Percentiles rank a stretch among this genome's conserved stretches.
Conservation (phyloP, 2,329 filamentous ascomycete species). For the Immersiporthe knoxdaviesiana region DNA sequence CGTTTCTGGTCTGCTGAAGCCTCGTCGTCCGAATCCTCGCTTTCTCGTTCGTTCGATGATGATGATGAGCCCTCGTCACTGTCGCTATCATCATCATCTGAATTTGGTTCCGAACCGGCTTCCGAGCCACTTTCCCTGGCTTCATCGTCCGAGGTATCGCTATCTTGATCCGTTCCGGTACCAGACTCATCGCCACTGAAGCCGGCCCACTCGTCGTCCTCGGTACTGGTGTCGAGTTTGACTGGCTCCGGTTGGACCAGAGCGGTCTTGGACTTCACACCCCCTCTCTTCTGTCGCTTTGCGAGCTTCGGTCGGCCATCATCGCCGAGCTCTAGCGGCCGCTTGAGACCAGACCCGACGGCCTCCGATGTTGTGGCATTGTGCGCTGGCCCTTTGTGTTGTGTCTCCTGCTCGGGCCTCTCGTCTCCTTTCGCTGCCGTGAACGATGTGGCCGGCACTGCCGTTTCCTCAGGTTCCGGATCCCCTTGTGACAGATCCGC, state of each 20-base stretch:
- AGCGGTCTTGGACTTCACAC: conserved; percentile 59
- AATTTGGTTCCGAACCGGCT: conserved; percentile 33
- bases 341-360: conserved; percentile 80
- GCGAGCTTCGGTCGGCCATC: conserved; percentile 80
- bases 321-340: conserved; percentile 79
- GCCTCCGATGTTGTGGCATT: conserved; percentile 17
- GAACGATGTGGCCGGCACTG: background rate
- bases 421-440: background rate
- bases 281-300: conserved; percentile 75
- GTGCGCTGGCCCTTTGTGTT: background rate
- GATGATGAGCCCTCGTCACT: conserved; percentile 13
- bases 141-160: conserved; percentile 8
- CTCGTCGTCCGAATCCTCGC: conserved; percentile 32
- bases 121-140: conserved; percentile 8
- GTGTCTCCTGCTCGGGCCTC: background rate
- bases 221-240: conserved; percentile 36
- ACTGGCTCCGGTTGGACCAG: conserved; percentile 45
- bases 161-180: conserved; percentile 37
- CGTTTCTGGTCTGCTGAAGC: conserved; percentile 41
- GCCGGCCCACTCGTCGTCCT: conserved; percentile 62
- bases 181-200: conserved; percentile 51
- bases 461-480: conserved; percentile 35
- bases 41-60: conserved; percentile 37
- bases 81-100: conserved; percentile 36
- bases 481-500: conserved; percentile 36